Evolutionary conservation across 2,329 filamentous ascomycete species (phyloP), one percentile per base, ranked within the genome.

Genomic region (Hymenoscyphus linearis): DNA sequence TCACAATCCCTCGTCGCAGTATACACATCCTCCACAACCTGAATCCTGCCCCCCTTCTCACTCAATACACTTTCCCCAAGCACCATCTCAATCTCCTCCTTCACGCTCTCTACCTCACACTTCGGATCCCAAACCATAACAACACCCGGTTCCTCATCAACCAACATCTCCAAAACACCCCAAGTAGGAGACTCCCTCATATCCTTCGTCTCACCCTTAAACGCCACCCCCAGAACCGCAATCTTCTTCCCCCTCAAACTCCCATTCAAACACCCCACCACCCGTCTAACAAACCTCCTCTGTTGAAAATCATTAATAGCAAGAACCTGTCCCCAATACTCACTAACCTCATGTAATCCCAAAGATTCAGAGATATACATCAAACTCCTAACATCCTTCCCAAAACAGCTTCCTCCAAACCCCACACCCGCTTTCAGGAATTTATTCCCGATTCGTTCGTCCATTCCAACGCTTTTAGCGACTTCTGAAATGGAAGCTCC

Each of bases 371-470:
- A 86, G 34, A 93, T 79, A 74, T 93, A 91, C 18, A 87, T 83
- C 40, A 93, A 77, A 73, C 83, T 89, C 55, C 90, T 79, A 50
- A 92, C 84, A 70, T 93, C 90, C 75, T 93, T 93, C 74, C 88
- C 85, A 79, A 93, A 92, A 75, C 90, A 93, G 63, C 85, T 89
- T 22, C 90, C 90, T 59, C 90, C 89, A 69, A 93, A 93, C 16
- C 90, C 90, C 36, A 91, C 83, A 44, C 86, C 86, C 7, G 89
- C 86, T 74, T 89, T 87, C 47, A 93, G 78, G 75, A 91, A 90
- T 72, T 86, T 85, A 64, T 82, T 78, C 6, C 90, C 90, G 61
- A 93, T 90, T 56, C 90, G 82, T 7, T 80, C 80, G 69, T 93
- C 90, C 40, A 85, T 78, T 56, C 90, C 90, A 34, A 90, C 80